These are phyloP conservation scores for Dimocarpus longan DNA, from an alignment of 345 rosid genomes.

Conservation along the genomic window DNA sequence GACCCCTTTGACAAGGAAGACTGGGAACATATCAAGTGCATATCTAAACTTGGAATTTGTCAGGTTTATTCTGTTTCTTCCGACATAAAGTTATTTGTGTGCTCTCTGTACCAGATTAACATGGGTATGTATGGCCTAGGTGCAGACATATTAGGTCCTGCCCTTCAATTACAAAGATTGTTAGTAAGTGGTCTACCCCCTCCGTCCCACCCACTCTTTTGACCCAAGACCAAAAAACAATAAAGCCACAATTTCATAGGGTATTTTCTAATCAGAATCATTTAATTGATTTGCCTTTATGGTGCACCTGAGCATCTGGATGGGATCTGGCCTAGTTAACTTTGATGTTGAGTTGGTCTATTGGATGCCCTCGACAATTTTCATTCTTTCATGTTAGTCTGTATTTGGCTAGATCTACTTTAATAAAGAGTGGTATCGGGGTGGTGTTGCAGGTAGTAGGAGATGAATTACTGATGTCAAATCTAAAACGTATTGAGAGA, in stretches of 20 bases:
- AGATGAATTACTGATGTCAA: slow-evolving; percentile 83
- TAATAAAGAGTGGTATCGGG: slow-evolving; percentile 22
- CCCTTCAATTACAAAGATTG: background rate
- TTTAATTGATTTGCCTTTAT: slow-evolving; percentile 9
- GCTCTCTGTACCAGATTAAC: background rate
- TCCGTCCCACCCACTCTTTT: background rate
- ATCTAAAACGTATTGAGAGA: slow-evolving; percentile 77
- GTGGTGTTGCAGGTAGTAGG: slow-evolving; percentile 79
- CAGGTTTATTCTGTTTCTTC: slow-evolving; percentile 60
- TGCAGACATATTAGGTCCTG: background rate
- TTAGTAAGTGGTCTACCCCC: background rate
- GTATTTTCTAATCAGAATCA: background rate
- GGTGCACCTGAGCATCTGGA: background rate
- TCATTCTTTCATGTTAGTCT: slow-evolving; percentile 1
- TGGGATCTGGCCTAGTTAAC: background rate
- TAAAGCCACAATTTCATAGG: background rate
- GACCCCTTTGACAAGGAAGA: slow-evolving; percentile 99
- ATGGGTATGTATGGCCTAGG: background rate
- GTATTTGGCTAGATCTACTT: slow-evolving; percentile 11
- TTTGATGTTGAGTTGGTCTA: background rate
- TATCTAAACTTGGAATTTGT: slow-evolving; percentile 83
- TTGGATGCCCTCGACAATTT: background rate
- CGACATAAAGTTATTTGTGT: slow-evolving; percentile 11
- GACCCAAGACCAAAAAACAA: background rate
- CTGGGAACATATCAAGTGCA: slow-evolving; percentile 80